These are phyloP conservation scores for Penicillium sp. DNA, from an alignment of 2,329 filamentous ascomycete genomes.

Conservation along the genomic window DNA sequence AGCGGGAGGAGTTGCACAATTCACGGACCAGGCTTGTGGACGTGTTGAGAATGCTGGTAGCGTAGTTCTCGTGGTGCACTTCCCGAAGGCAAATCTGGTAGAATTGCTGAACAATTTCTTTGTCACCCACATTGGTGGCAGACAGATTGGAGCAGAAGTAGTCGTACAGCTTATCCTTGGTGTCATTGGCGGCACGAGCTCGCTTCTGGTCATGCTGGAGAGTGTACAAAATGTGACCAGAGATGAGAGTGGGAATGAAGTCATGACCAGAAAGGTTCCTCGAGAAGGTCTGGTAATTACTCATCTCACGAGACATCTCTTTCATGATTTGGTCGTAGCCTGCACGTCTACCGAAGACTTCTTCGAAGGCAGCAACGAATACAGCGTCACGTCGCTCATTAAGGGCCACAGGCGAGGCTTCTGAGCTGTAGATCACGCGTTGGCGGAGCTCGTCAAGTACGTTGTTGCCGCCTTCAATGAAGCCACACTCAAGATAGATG, in stretches of 20 bases:
- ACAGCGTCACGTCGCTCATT: slow-evolving; percentile 43
- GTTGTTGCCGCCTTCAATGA: slow-evolving; percentile 43
- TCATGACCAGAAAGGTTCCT: slow-evolving; percentile 36
- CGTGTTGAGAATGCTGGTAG: slow-evolving; percentile 32
- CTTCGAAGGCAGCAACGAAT: slow-evolving; percentile 50
- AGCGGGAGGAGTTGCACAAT: slow-evolving; percentile 31
- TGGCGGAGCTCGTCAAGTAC: slow-evolving; percentile 52
- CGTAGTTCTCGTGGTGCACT: slow-evolving; percentile 31
- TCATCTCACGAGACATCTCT: slow-evolving; percentile 46
- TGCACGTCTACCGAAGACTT: slow-evolving; percentile 40
- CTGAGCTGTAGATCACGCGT: slow-evolving; percentile 52
- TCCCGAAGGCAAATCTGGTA: slow-evolving; percentile 37
- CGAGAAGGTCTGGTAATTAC: slow-evolving; percentile 44
- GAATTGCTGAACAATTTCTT: slow-evolving; percentile 34
- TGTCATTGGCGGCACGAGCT: slow-evolving; percentile 28
- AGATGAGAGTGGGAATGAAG: slow-evolving; percentile 34
- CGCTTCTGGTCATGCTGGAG: slow-evolving; percentile 37
- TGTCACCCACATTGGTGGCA: slow-evolving; percentile 26
- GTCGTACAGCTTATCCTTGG: slow-evolving; percentile 37
- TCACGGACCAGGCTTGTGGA: slow-evolving; percentile 31
- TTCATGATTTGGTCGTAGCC: slow-evolving; percentile 45
- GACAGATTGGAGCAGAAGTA: slow-evolving; percentile 41
- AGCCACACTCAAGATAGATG: slow-evolving; percentile 48
- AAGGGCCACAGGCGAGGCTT: slow-evolving; percentile 29
- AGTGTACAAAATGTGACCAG: slow-evolving; percentile 32